A percentile compares a stretch with the other conserved stretches of the same genome.
These are phyloP conservation scores for Naganishia randhawae DNA, from an alignment of 768 basidiomycete genomes.

Conservation along the genomic window DNA sequence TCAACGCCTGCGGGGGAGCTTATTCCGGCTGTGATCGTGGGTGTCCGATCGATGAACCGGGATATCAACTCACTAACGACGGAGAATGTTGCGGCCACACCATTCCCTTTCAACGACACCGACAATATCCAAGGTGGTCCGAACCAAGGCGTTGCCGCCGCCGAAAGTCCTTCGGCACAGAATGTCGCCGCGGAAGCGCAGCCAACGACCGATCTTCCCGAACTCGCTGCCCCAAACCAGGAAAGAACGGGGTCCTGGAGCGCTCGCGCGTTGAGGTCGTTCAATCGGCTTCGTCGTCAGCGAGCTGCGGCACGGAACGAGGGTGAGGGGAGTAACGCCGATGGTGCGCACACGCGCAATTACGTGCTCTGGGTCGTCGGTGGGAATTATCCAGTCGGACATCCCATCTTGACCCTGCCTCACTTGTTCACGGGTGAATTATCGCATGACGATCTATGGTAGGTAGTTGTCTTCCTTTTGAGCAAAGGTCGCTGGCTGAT, in stretches of 20 bases:
- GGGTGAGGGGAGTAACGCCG: background rate
- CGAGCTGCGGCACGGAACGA: background rate
- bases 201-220: background rate
- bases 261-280: background rate
- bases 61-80: slow-evolving; percentile 18
- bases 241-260: slow-evolving; percentile 11
- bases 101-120: slow-evolving; percentile 22
- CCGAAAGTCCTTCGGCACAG: too few relatives aligned
- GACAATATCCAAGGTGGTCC: slow-evolving; percentile 11
- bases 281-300: slow-evolving; percentile 14
- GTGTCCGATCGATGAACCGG: slow-evolving; percentile 26
- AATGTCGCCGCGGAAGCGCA: background rate
- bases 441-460: slow-evolving; percentile 55
- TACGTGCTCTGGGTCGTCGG: slow-evolving; percentile 81
- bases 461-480: slow-evolving; percentile 16
- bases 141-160: background rate
- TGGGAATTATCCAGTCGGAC: slow-evolving; percentile 88
- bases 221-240: background rate
- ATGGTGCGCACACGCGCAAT: slow-evolving; percentile 1
- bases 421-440: slow-evolving; percentile 50
- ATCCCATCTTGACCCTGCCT: slow-evolving; percentile 69
- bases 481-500: slow-evolving; percentile 29
- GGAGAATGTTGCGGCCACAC: slow-evolving; percentile 6
- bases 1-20: slow-evolving; percentile 6
- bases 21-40: slow-evolving; percentile 30